These are phyloP conservation scores for Solidago caesia DNA, from an alignment of 129 eudicot species.

Conservation along the genomic window DNA sequence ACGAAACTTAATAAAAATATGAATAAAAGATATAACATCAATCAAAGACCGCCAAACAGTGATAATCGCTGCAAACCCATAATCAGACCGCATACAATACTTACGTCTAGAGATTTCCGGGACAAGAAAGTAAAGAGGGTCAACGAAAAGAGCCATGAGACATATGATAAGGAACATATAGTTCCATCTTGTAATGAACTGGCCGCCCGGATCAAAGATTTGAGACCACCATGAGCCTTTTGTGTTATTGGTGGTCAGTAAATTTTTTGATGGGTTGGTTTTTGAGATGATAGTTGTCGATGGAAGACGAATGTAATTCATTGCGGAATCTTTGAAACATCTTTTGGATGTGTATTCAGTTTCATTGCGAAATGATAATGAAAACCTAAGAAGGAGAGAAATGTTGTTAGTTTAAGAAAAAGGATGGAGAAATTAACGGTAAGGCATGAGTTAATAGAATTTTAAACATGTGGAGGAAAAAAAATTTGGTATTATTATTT, in stretches of 20 bases:
- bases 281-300: constrained; percentile 38
- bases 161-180: constrained; percentile 62
- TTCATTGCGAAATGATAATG: constrained; percentile 14
- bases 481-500: no score
- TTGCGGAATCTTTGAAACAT: constrained; percentile 16
- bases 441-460: constrained; percentile 15
- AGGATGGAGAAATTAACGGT: constrained; percentile 22
- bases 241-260: constrained; percentile 26
- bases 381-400: neutral
- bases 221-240: constrained; percentile 53
- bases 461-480: constrained; percentile 22
- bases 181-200: constrained; percentile 71
- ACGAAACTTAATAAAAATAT: constrained; percentile 68
- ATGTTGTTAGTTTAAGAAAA: neutral
- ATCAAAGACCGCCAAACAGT: constrained; percentile 54
- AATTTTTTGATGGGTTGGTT: constrained; percentile 18
- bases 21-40: constrained; percentile 59
- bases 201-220: constrained; percentile 68
- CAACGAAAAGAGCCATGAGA: constrained; percentile 67
- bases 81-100: constrained; percentile 56
- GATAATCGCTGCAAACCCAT: constrained; percentile 38
- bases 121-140: constrained; percentile 74
- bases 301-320: constrained; percentile 38
- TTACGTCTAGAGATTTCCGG: constrained; percentile 38
- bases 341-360: neutral